phyloP scores from a whole-genome alignment of 257 asterid genomes.

The Asclepias syriaca region DNA sequence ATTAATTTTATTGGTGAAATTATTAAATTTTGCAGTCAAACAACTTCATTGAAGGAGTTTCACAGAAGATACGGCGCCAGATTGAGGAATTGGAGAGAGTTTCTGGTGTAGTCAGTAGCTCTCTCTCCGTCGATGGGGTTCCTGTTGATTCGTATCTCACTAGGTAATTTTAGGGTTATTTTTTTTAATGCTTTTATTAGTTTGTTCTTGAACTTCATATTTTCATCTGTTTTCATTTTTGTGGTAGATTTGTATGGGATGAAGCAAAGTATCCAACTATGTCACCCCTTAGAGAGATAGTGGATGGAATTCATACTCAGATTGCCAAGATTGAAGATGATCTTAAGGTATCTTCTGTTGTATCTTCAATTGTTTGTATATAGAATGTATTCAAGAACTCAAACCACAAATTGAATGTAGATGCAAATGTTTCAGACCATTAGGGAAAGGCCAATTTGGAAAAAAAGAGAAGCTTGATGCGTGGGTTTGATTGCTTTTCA shows the following conservation, averaged over 20 bases:
- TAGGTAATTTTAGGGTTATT: slow-evolving; percentile 33
- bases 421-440: not conserved
- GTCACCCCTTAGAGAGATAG: slow-evolving; percentile 78
- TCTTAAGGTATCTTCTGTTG: slow-evolving; percentile 53
- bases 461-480: not conserved
- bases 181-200: not conserved
- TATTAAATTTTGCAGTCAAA: slow-evolving; percentile 50
- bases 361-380: not conserved
- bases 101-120: slow-evolving; percentile 65
- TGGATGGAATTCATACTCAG: slow-evolving; percentile 77
- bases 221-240: slow-evolving; percentile 2
- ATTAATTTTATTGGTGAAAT: slow-evolving; percentile 6
- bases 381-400: not conserved
- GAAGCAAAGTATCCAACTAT: slow-evolving; percentile 85
- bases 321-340: slow-evolving; percentile 88
- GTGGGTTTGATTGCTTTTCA: not conserved
- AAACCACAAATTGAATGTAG: not conserved
- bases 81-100: slow-evolving; percentile 90
- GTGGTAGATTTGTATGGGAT: slow-evolving; percentile 74
- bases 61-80: slow-evolving; percentile 79
- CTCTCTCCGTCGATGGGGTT: slow-evolving; percentile 90
- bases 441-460: not conserved
- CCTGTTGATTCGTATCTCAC: slow-evolving; percentile 94
- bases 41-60: slow-evolving; percentile 80
- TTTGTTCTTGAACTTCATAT: slow-evolving; percentile 4